These are phyloP conservation scores for Periconia digitata DNA, from an alignment of 2,329 filamentous ascomycete genomes.

Conservation along the genomic window DNA sequence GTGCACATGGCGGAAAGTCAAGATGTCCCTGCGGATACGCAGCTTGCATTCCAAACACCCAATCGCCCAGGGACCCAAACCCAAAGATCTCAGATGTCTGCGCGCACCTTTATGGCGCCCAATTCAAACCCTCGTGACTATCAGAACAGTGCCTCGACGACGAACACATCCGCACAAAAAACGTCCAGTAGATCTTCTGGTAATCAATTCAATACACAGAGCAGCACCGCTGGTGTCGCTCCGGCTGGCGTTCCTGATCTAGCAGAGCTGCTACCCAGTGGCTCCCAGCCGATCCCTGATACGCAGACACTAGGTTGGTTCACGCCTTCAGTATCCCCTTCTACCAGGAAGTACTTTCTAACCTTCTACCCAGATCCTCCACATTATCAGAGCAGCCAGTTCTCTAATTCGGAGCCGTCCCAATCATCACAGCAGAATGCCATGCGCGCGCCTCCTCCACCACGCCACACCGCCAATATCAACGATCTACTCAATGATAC, in stretches of 20 bases:
- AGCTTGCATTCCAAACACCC: conserved; percentile 38
- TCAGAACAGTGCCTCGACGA: conserved; percentile 87
- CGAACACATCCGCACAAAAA: conserved; percentile 71
- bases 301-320: conserved; percentile 61
- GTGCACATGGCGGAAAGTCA: conserved; percentile 50
- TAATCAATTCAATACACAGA: conserved; percentile 69
- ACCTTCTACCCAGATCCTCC: no score
- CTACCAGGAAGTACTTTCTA: no score
- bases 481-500: conserved; percentile 47
- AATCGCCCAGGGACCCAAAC: conserved; percentile 40
- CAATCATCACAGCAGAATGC: conserved; percentile 32
- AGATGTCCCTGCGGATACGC: conserved; percentile 34
- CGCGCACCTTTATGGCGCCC: conserved; percentile 60
- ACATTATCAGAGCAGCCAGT: conserved; percentile 38
- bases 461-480: conserved; percentile 41
- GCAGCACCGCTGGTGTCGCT: conserved; percentile 65
- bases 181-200: conserved; percentile 73
- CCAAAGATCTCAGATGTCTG: conserved; percentile 66
- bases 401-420: conserved; percentile 36
- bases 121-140: conserved; percentile 64
- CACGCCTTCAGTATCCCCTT: conserved; percentile 16
- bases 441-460: conserved; percentile 41
- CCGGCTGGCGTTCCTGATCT: conserved; percentile 58
- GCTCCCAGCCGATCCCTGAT: conserved; percentile 64
- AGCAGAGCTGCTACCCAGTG: conserved; percentile 54